A percentile compares a stretch with the other conserved stretches of the same genome.
Conservation (phyloP, 805 yeast species). For the Zygoascus ofunaensis region DNA sequence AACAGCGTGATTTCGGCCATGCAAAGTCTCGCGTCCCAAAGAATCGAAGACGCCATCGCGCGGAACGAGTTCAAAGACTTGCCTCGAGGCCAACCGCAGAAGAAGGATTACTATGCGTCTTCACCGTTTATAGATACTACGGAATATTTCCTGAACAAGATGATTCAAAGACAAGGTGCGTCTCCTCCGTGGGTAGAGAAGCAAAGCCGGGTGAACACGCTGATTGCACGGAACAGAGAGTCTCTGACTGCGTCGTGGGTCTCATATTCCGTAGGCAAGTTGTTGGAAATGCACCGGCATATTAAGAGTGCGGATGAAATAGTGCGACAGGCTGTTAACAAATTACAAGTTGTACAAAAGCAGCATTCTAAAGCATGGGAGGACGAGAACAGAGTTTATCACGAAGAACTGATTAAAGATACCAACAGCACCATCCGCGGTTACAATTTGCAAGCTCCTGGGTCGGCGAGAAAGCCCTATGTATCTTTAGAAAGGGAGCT, state of each 20-base stretch:
- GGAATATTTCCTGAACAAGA: constrained; percentile 72
- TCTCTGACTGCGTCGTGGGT: constrained; percentile 18
- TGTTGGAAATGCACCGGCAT: not conserved
- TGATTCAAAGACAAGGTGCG: constrained; percentile 62
- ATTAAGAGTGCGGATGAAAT: not conserved
- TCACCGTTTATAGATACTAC: constrained; percentile 56
- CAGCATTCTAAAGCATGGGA: constrained; percentile 32
- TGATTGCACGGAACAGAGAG: constrained; percentile 40
- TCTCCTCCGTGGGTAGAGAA: constrained; percentile 88
- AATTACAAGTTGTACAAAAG: not conserved
- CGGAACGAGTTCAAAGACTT: constrained; percentile 60
- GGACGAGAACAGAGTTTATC: constrained; percentile 24
- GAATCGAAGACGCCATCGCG: constrained; percentile 63
- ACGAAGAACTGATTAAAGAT: constrained; percentile 29
- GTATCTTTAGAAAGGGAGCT: constrained; percentile 38
- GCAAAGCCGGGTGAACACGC: constrained; percentile 47
- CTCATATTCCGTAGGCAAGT: not conserved
- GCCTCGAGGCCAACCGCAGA: constrained; percentile 56
- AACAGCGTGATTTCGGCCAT: constrained; percentile 24
- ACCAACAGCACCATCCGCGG: constrained; percentile 46
- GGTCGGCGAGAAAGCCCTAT: constrained; percentile 50
- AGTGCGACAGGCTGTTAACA: not conserved
- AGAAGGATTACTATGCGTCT: constrained; percentile 31
- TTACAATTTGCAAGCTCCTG: constrained; percentile 56
- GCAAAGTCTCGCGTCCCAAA: constrained; percentile 61